These are phyloP conservation scores for Thelonectria rubi DNA, from an alignment of 2,329 filamentous ascomycete species.

Conservation along the genomic window DNA sequence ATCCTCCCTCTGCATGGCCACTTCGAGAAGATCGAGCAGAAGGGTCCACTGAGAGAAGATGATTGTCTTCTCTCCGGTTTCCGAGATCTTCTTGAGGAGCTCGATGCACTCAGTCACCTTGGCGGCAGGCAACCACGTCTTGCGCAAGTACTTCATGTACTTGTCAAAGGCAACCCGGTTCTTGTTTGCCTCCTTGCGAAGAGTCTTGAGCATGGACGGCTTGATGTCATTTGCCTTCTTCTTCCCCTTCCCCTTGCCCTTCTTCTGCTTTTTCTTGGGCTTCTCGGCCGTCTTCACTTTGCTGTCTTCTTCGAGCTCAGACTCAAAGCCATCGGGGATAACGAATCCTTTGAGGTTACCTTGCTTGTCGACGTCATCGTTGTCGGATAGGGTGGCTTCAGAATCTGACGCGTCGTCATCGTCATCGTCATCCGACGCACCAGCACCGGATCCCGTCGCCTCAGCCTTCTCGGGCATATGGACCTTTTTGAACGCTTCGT, in stretches of 20 bases:
- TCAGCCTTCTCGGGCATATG: slow-evolving; percentile 68
- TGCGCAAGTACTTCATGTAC: slow-evolving; percentile 74
- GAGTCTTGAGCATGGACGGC: slow-evolving; percentile 65
- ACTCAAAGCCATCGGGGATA: slow-evolving; percentile 50
- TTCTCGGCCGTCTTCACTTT: slow-evolving; percentile 31
- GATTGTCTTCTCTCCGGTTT: slow-evolving; percentile 73
- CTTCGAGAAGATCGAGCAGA: slow-evolving; percentile 76
- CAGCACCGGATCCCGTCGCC: slow-evolving; percentile 48
- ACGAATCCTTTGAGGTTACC: slow-evolving; percentile 64
- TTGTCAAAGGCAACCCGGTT: slow-evolving; percentile 71
- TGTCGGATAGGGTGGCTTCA: slow-evolving; percentile 45
- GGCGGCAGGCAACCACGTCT: slow-evolving; percentile 78
- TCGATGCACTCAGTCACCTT: slow-evolving; percentile 83
- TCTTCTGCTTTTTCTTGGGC: slow-evolving; percentile 33
- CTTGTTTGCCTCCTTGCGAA: slow-evolving; percentile 72
- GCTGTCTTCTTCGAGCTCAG: slow-evolving; percentile 42
- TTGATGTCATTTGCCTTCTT: slow-evolving; percentile 56
- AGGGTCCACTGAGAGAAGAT: slow-evolving; percentile 83
- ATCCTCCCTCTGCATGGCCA: slow-evolving; percentile 72
- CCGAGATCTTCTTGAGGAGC: slow-evolving; percentile 73
- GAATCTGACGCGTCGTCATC: slow-evolving; percentile 36
- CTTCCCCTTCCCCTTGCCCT: slow-evolving; percentile 50
- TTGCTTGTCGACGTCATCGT: slow-evolving; percentile 47
- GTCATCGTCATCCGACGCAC: slow-evolving; percentile 46
- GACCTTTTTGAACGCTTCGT: slow-evolving; percentile 76